A percentile compares a stretch with the other conserved stretches of the same genome.
Conservation (phyloP, 371 early-diverging fungal species). For the Syncephalastrum contaminatum region DNA sequence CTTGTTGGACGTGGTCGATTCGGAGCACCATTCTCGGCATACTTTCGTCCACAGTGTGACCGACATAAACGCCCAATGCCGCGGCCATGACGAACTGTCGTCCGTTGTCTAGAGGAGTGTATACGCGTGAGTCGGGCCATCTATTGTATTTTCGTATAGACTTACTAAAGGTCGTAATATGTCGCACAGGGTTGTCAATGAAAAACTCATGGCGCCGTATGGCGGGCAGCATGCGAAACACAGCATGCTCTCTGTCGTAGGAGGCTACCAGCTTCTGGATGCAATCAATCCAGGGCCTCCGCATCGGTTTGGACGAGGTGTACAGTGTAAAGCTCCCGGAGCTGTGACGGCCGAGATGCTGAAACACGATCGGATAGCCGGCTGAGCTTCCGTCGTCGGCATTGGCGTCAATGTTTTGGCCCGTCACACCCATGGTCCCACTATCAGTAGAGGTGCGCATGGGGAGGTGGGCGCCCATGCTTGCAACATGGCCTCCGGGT, state of each 20-base stretch:
- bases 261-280: slow-evolving; percentile 68
- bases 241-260: slow-evolving; percentile 48
- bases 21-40: slow-evolving; percentile 32
- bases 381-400: neutral
- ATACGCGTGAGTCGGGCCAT: no score
- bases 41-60: slow-evolving; percentile 24
- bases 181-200: slow-evolving; percentile 23
- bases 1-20: slow-evolving; percentile 34
- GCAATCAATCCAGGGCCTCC: slow-evolving; percentile 82
- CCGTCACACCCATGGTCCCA: slow-evolving; percentile 5
- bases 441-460: slow-evolving; percentile 10
- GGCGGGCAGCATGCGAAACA: slow-evolving; percentile 56
- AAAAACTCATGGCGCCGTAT: slow-evolving; percentile 23
- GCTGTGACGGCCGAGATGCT: slow-evolving; percentile 73
- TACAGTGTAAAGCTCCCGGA: slow-evolving; percentile 62
- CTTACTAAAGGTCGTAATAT: slow-evolving; percentile 44
- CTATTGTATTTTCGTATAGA: neutral
- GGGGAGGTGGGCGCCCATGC: slow-evolving; percentile 5
- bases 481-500: slow-evolving; percentile 10
- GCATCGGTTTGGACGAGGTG: slow-evolving; percentile 69
- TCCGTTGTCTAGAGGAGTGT: slow-evolving; percentile 24
- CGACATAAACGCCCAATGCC: slow-evolving; percentile 45
- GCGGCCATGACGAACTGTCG: slow-evolving; percentile 40
- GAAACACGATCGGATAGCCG: slow-evolving; percentile 64
- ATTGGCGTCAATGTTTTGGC: slow-evolving; percentile 23